Conservation (phyloP, 2,329 filamentous ascomycete species). For the Blastomyces silverae region DNA sequence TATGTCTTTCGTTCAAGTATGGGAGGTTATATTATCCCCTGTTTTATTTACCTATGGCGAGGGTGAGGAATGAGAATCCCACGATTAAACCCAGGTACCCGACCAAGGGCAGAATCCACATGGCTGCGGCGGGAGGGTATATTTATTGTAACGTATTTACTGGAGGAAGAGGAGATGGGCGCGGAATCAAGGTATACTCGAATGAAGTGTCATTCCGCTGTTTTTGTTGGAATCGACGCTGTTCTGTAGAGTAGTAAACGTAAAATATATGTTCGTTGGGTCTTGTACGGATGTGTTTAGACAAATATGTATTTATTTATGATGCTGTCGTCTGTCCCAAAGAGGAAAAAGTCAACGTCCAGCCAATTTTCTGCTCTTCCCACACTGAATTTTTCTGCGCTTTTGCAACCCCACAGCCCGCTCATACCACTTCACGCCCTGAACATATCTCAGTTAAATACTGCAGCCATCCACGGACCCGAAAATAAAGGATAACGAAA, state of each 20-base stretch:
- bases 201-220: neutral
- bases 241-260: neutral
- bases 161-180: neutral
- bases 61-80: conserved; percentile 87
- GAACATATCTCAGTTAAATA: neutral
- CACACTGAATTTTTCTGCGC: neutral
- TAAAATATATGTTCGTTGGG: neutral
- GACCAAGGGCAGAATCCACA: conserved; percentile 94
- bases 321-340: conserved; percentile 11
- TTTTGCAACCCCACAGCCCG: neutral
- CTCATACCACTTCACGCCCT: neutral
- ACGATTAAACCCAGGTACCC: conserved; percentile 81
- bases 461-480: neutral
- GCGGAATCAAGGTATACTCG: neutral
- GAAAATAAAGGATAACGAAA: neutral
- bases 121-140: conserved; percentile 39
- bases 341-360: conserved; percentile 9
- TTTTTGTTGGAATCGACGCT: conserved; percentile 1
- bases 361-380: neutral
- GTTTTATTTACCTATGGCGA: conserved; percentile 65
- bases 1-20: conserved; percentile 14
- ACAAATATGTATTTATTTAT: too few species aligned
- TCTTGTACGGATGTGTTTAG: too few species aligned
- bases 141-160: neutral
- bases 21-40: too few species aligned